phyloP scores from a whole-genome alignment of 2,329 filamentous ascomycete species.

The Colletotrichum liaoningense region DNA sequence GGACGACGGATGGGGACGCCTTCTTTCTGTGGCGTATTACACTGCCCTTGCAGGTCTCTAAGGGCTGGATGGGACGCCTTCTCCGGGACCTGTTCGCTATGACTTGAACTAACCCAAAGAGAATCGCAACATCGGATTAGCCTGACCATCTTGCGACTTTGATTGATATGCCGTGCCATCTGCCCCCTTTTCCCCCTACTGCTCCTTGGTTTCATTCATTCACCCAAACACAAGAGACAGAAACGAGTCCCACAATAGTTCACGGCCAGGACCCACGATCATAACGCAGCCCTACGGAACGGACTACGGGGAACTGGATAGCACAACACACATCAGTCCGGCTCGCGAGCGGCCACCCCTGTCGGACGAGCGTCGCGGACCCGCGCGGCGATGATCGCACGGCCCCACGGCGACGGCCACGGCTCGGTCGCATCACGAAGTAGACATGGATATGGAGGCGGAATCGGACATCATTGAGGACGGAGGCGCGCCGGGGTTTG shows the following conservation, averaged over 20 bases:
- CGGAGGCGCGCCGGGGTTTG: constrained; percentile 16
- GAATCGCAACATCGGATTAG: neutral
- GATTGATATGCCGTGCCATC: neutral
- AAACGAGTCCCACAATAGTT: neutral
- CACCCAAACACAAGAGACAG: neutral
- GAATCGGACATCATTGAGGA: constrained; percentile 8
- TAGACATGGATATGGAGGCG: neutral
- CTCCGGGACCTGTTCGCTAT: neutral
- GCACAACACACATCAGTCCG: neutral
- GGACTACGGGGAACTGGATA: constrained; percentile 1
- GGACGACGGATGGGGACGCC: neutral
- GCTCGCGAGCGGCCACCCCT: neutral
- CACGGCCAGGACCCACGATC: neutral
- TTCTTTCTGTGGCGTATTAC: neutral
- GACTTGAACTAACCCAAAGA: neutral
- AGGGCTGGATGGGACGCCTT: neutral
- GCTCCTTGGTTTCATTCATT: neutral
- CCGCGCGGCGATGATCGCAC: constrained; percentile 1
- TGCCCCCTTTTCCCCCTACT: neutral
- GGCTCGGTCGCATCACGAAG: constrained; percentile 5
- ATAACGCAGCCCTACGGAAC: neutral
- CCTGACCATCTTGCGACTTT: neutral
- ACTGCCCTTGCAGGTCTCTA: neutral
- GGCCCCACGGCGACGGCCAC: neutral
- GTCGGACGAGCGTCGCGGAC: neutral